Base-by-base conservation (phyloP, 805 yeast genomes). In the Saccharomycopsis sp. region DNA sequence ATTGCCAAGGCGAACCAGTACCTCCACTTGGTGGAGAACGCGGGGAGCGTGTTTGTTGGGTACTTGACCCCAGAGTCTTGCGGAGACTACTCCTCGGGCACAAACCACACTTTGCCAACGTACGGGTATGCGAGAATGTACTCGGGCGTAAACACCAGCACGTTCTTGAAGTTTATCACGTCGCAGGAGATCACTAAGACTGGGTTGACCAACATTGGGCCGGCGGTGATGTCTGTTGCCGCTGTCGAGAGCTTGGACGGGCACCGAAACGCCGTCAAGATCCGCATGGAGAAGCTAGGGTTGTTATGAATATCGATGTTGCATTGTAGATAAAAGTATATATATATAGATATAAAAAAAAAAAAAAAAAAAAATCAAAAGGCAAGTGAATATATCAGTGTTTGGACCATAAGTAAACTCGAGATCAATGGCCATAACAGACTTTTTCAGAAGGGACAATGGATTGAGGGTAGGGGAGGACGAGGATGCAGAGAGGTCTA, bases 71-170 rank as follows among this genome's bases (percentile, higher is more conserved):
- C 99, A 38, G 99, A 92, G 61, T 82, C 95, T 2, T 88, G 96
- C 61, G 99, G 99, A 56, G 99, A 92, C 65, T 92, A 92, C 65
- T 88, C 96, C 0, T 75, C 88, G 46, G 99, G 99, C 59, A 92
- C 99, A 4, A 92, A 92, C 70, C 99, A 92, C 65, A 92, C 99
- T 0, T 71, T 92, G 53, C 99, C 99, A 45, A 92, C 99, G 0
- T 92, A 92, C 57, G 99, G 99, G 38, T 92, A 89, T 57, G 97
- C 99, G 33, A 80, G 87, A 65, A 94, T 86, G 73, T 92, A 92
- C 65, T 80, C 94, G 50, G 99, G 99, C 48, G 96, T 88, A 42
- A 92, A 92, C 66, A 92, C 97, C 18, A 79, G 87, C 38, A 87
- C 96, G 0, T 92, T 85, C 77, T 94, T 84, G 62, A 92, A 92